Evolutionary conservation across 305 asterid species (phyloP).

Genomic region (Striga hermonthica): DNA sequence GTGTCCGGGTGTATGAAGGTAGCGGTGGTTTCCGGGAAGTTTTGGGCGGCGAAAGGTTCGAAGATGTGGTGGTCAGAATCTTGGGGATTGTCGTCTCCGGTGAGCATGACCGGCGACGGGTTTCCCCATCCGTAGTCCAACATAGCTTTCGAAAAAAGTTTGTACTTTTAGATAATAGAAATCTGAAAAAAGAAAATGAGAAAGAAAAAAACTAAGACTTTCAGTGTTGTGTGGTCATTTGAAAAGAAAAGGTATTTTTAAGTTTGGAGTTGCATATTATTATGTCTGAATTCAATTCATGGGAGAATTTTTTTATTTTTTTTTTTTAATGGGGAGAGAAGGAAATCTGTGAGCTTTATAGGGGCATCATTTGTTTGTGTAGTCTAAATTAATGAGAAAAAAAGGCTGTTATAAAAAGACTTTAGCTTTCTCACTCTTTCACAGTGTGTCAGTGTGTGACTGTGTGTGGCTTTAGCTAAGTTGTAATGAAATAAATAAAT

Average conservation of each 20-base stretch:
- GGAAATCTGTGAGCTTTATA: no score
- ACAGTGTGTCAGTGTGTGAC: slow-evolving; percentile 22
- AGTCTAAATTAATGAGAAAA: slow-evolving; percentile 37
- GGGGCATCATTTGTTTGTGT: slow-evolving; percentile 37
- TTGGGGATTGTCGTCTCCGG: slow-evolving; percentile 48
- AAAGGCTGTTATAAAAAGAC: slow-evolving; percentile 55
- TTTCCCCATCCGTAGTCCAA: slow-evolving; percentile 88
- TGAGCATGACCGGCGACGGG: slow-evolving; percentile 62
- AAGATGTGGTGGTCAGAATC: slow-evolving; percentile 53
- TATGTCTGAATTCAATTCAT: slow-evolving; percentile 45
- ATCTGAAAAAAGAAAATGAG: not conserved
- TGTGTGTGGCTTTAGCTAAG: slow-evolving; percentile 24
- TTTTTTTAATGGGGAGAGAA: slow-evolving; percentile 25
- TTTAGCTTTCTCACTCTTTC: slow-evolving; percentile 34
- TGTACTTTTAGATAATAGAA: not conserved
- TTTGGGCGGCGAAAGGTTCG: slow-evolving; percentile 53
- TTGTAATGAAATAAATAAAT: not conserved
- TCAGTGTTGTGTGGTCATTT: slow-evolving; percentile 12
- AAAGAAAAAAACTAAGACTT: not conserved
- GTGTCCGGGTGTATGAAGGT: slow-evolving; percentile 36
- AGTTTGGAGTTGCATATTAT: not conserved
- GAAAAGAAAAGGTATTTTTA: not conserved
- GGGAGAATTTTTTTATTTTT: slow-evolving; percentile 34
- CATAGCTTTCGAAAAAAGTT: slow-evolving; percentile 35
- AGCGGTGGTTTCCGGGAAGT: slow-evolving; percentile 39